Conservation (phyloP, 257 asterid genomes). For the Capsicum pubescens region DNA sequence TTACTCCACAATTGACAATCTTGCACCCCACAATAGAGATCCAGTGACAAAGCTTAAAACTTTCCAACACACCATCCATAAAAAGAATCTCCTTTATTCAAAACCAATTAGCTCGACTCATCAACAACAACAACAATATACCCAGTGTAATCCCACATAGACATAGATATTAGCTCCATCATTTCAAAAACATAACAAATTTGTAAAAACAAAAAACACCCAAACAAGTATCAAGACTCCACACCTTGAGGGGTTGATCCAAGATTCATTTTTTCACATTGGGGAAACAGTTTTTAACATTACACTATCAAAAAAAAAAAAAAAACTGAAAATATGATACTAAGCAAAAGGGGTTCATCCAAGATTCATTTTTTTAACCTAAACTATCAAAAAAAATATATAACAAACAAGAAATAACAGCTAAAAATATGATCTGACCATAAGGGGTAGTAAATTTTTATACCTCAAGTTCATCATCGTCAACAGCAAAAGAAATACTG, state of each 20-base stretch:
- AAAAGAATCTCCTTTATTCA: background rate
- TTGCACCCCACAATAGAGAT: background rate
- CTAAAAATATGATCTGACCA: background rate
- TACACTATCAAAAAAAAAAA: no score
- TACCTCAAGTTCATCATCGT: constrained; percentile 67
- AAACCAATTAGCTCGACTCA: no score
- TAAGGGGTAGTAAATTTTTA: background rate
- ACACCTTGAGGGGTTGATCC: no score
- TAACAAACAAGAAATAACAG: background rate
- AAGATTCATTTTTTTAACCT: no score
- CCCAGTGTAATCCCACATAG: no score
- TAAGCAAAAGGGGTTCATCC: background rate
- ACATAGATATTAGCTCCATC: no score
- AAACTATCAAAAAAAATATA: no score
- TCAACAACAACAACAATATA: no score
- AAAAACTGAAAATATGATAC: background rate
- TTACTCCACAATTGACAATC: constrained; percentile 7
- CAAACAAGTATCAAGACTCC: no score
- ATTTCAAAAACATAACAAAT: no score
- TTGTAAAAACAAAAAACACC: no score
- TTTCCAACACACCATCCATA: background rate
- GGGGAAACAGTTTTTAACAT: no score
- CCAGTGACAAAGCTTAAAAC: background rate
- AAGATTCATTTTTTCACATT: constrained; percentile 49
- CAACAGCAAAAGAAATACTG: constrained; percentile 68